These are phyloP conservation scores for Podila verticillata DNA, from an alignment of 192 early-diverging fungal species.

Conservation along the genomic window DNA sequence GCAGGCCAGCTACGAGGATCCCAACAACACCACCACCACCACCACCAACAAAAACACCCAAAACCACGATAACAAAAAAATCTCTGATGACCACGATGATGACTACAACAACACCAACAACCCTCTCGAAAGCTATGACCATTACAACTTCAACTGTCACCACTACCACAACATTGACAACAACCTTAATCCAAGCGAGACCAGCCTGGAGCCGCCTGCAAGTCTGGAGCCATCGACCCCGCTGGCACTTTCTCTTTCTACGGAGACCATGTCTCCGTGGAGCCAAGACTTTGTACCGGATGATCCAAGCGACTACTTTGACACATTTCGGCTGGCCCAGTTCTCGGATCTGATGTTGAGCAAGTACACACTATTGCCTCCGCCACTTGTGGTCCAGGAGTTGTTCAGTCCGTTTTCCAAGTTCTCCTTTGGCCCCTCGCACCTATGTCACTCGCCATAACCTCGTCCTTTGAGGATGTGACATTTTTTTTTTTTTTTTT, in stretches of 20 bases:
- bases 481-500: constrained; percentile 26
- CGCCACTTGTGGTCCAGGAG: background rate
- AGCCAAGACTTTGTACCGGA: constrained; percentile 1
- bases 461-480: background rate
- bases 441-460: constrained; percentile 14
- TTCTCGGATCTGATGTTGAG: constrained; percentile 25
- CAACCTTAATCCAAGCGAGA: background rate
- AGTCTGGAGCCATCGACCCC: background rate
- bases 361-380: background rate
- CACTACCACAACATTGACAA: background rate
- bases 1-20: background rate
- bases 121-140: constrained; percentile 3
- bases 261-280: constrained; percentile 17
- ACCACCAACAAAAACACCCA: background rate
- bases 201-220: background rate
- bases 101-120: constrained; percentile 5
- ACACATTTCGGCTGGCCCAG: constrained; percentile 6
- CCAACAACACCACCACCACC: constrained; percentile 6
- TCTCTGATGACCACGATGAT: constrained; percentile 12
- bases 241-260: background rate
- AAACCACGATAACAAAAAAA: constrained; percentile 9
- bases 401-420: constrained; percentile 5
- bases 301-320: constrained; percentile 5
- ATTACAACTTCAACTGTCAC: background rate
- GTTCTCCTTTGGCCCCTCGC: constrained; percentile 12